Evolutionary conservation across 2,329 filamentous ascomycete species (phyloP), one percentile per base, ranked within the genome.

Genomic region (Aspergillus novoparasiticus): DNA sequence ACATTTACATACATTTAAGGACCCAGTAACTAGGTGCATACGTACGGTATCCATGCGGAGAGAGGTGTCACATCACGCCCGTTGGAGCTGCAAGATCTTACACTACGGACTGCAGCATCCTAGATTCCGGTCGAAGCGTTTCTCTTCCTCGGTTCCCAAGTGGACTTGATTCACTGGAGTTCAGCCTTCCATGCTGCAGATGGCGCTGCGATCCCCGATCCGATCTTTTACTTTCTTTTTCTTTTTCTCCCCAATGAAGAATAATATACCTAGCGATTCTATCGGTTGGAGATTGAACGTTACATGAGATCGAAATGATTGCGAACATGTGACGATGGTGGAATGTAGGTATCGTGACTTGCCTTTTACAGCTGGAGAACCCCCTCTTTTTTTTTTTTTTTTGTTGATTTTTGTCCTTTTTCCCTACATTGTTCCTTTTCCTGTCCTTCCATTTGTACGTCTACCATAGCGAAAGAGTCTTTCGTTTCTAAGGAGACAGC

Each of bases 141-240:
- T 36, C 43, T 62, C 30, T 21, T 61, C 53, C 59, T 57, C 53
- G 53, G 53, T 14, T 57, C 53, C 28, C 43, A 11, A 39, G 21
- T 60, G 51, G 58, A 48, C 51, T 53, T 23, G 11, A 36, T 36
- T 36, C 26, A 36, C 45, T 43, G 56, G 41, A 56, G 50, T 57
- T 55, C 50, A 30, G 12, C 30, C 32, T 57, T 6, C 51, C 34
- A 32, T 55, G n/a, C n/a, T 55, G 30, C 51, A 63, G 61, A 60
- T 63, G 56, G 43, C 54, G 45, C 53, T 59, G 53, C 54, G 60
- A 65, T 67, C 60, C 65, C 50, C 60, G 32, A 36, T 65, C n/a
- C 63, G 62, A 64, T 66, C 64, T 60, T 64, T 28, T 60, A 53
- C 57, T 41, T n/a, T 41, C 39, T 41, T 41, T 41, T n/a, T 19